Evolutionary conservation across 2,329 filamentous ascomycete species (phyloP).

Genomic region (Alternaria sp.): DNA sequence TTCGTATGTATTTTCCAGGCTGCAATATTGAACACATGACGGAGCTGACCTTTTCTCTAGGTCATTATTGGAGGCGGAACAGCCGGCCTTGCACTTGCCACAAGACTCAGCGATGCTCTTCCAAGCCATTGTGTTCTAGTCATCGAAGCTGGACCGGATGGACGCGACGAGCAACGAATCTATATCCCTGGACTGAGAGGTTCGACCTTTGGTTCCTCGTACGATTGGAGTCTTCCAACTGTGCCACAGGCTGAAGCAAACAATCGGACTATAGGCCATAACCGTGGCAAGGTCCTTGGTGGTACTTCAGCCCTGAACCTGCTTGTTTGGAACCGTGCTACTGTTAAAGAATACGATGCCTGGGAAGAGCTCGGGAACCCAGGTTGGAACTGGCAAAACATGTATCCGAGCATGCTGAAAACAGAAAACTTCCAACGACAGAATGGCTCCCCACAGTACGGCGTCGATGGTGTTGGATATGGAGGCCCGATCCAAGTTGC

Average conservation of each 20-base stretch:
- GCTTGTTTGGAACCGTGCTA: constrained; percentile 43
- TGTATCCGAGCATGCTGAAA: constrained; percentile 43
- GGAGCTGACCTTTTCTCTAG: constrained; percentile 1
- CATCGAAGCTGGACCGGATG: constrained; percentile 34
- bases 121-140: constrained; percentile 22
- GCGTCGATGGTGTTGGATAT: constrained; percentile 29
- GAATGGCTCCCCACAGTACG: constrained; percentile 26
- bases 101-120: constrained; percentile 35
- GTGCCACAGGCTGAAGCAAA: constrained; percentile 49
- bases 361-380: constrained; percentile 64
- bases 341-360: constrained; percentile 52
- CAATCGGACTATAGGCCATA: constrained; percentile 27
- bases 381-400: constrained; percentile 60
- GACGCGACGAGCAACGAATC: constrained; percentile 25
- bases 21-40: not conserved
- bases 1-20: not conserved
- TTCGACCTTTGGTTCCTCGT: constrained; percentile 23
- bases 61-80: constrained; percentile 26
- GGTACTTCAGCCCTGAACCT: constrained; percentile 45
- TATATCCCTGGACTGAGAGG: constrained; percentile 28
- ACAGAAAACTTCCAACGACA: constrained; percentile 34
- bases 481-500: constrained; percentile 39
- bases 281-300: constrained; percentile 38
- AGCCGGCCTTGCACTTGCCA: constrained; percentile 26
- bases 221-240: constrained; percentile 51